Conservation (phyloP, 192 early-diverging fungal species). For the Entomortierella parvispora region DNA sequence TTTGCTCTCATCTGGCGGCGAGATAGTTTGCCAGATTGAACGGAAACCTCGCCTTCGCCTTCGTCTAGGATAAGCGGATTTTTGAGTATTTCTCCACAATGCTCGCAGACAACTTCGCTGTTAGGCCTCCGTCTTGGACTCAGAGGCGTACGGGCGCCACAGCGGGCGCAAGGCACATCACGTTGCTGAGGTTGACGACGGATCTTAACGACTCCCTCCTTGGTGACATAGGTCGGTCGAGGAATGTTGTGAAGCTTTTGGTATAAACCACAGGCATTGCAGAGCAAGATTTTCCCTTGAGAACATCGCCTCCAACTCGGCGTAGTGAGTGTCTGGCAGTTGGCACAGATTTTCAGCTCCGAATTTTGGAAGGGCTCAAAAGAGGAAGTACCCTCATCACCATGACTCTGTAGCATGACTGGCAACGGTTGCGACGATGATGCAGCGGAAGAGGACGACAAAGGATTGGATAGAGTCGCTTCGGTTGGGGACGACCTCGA, state of each 20-base stretch:
- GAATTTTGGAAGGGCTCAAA: slow-evolving; percentile 11
- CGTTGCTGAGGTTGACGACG: neutral
- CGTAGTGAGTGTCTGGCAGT: slow-evolving; percentile 17
- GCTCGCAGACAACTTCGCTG: slow-evolving; percentile 14
- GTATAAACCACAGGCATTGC: slow-evolving; percentile 42
- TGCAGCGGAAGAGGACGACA: too few relatives aligned
- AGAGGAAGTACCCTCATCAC: too few relatives aligned
- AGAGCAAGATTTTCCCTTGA: slow-evolving; percentile 15
- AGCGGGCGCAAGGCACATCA: slow-evolving; percentile 17
- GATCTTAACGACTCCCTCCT: slow-evolving; percentile 31
- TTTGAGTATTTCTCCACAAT: too few relatives aligned
- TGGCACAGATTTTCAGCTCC: slow-evolving; percentile 29
- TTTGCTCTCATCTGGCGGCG: too few relatives aligned
- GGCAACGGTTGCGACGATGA: too few relatives aligned
- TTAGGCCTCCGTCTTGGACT: slow-evolving; percentile 12
- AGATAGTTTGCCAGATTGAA: too few relatives aligned
- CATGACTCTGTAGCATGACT: too few relatives aligned
- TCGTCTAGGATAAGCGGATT: too few relatives aligned
- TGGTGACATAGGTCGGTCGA: slow-evolving; percentile 20
- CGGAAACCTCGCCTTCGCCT: too few relatives aligned
- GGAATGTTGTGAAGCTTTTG: slow-evolving; percentile 30
- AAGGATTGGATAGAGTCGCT: too few relatives aligned
- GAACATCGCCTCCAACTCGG: slow-evolving; percentile 47
- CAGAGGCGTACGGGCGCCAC: neutral
- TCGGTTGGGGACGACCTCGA: too few relatives aligned